phyloP scores from a whole-genome alignment of 1,284 basidiomycete species.

The Gymnopus androsaceus region DNA sequence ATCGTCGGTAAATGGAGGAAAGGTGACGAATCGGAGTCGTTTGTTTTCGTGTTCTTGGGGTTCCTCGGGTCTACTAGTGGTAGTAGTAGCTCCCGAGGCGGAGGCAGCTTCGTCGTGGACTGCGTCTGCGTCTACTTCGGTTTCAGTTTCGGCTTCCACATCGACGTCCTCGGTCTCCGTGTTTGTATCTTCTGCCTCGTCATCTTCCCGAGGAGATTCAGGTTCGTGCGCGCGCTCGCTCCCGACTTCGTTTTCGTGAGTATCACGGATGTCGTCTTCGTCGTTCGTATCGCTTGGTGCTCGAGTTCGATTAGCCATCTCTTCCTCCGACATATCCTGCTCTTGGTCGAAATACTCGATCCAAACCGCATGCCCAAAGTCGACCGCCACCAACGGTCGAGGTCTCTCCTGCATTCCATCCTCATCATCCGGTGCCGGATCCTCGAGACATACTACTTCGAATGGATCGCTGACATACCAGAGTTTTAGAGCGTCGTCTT shows the following conservation, averaged over 20 bases:
- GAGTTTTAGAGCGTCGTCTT: conserved; percentile 52
- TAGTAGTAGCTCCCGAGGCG: background rate
- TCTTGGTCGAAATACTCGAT: conserved; percentile 56
- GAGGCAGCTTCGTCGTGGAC: background rate
- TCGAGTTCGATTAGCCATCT: no score
- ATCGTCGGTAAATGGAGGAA: conserved; percentile 54
- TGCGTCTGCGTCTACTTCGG: background rate
- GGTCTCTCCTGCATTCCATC: conserved; percentile 42
- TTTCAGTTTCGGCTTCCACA: background rate
- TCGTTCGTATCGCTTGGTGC: no score
- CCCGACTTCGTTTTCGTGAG: no score
- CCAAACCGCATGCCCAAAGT: conserved; percentile 78
- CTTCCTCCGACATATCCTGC: conserved; percentile 21
- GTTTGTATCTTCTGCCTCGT: background rate
- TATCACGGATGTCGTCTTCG: no score
- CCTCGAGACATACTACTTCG: conserved; percentile 66
- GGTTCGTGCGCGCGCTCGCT: no score
- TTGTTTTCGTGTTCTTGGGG: conserved; percentile 35
- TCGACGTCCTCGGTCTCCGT: background rate
- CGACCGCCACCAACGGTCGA: conserved; percentile 72
- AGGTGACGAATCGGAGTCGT: conserved; percentile 66
- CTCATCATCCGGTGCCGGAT: conserved; percentile 35
- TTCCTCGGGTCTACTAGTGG: background rate
- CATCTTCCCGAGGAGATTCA: no score
- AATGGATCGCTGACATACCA: conserved; percentile 73